Conservation (phyloP, 345 rosid species). For the Psidium guajava region DNA sequence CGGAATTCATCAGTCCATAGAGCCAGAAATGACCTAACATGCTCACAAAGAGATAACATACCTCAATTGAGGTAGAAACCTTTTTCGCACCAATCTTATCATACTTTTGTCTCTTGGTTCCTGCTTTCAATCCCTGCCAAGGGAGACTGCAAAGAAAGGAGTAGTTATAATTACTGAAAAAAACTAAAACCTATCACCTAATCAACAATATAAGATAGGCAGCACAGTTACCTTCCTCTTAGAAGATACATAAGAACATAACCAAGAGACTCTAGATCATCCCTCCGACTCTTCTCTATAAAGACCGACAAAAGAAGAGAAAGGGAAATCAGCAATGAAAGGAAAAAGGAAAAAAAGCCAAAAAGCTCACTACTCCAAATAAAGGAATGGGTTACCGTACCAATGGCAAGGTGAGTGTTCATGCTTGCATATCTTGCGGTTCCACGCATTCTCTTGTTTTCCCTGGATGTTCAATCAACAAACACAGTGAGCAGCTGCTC, state of each 20-base stretch:
- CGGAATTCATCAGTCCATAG: not conserved
- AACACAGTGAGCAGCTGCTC: not conserved
- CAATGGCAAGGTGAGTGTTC: conserved; percentile 98
- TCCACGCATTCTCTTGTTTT: conserved; percentile 89
- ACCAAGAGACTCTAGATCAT: conserved; percentile 97
- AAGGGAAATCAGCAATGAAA: not conserved
- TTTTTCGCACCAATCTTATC: conserved; percentile 96
- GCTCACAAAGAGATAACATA: not conserved
- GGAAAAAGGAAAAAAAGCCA: not conserved
- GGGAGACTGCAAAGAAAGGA: conserved; percentile 56
- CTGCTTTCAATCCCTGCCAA: conserved; percentile 98
- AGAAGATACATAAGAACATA: conserved; percentile 91
- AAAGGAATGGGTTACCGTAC: conserved; percentile 17
- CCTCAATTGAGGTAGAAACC: conserved; percentile 83
- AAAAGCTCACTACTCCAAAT: not conserved
- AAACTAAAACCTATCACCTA: conserved; percentile 3
- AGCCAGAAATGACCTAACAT: not conserved
- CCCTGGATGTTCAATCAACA: conserved; percentile 33
- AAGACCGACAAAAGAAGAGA: not conserved
- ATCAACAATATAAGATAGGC: not conserved
- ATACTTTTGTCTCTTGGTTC: conserved; percentile 91
- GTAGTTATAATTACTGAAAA: not conserved
- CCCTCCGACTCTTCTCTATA: conserved; percentile 96
- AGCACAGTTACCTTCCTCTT: conserved; percentile 71
- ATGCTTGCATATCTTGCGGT: conserved; percentile 99